These are phyloP conservation scores for Trichoderma koningii DNA, from an alignment of 2,329 filamentous ascomycete genomes.

Conservation along the genomic window DNA sequence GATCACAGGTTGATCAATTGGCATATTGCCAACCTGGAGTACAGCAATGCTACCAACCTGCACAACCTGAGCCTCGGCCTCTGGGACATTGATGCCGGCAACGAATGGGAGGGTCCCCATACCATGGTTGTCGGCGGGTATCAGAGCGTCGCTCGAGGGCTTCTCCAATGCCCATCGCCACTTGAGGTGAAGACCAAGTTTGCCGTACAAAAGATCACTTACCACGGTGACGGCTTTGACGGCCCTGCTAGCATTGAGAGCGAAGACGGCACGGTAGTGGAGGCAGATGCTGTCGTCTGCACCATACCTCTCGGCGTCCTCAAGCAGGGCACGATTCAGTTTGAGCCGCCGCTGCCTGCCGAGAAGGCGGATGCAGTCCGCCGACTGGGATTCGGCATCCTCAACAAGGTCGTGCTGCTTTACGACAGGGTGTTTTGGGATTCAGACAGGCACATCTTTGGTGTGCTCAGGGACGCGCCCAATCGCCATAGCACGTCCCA, in stretches of 20 bases:
- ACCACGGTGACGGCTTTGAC: constrained; percentile 53
- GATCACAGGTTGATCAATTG: constrained; percentile 93
- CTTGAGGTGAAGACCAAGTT: constrained; percentile 76
- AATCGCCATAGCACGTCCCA: constrained; percentile 72
- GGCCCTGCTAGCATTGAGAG: constrained; percentile 67
- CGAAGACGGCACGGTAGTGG: constrained; percentile 72
- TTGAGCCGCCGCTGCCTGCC: constrained; percentile 83
- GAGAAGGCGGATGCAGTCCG: constrained; percentile 82
- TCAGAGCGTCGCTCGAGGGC: constrained; percentile 84
- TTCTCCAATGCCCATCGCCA: constrained; percentile 74
- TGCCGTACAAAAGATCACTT: constrained; percentile 69
- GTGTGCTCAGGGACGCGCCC: constrained; percentile 75
- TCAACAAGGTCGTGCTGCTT: constrained; percentile 94
- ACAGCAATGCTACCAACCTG: constrained; percentile 90
- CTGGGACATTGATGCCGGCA: constrained; percentile 97
- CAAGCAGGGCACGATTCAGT: constrained; percentile 79
- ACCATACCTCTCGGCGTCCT: constrained; percentile 89
- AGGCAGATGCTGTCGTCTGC: constrained; percentile 88
- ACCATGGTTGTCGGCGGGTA: constrained; percentile 94
- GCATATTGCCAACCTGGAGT: constrained; percentile 98
- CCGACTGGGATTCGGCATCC: constrained; percentile 84
- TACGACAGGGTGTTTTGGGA: constrained; percentile 94
- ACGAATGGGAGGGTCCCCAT: constrained; percentile 95
- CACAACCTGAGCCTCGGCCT: constrained; percentile 82
- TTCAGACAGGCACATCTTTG: constrained; percentile 85